Base-by-base conservation (phyloP, 768 basidiomycete genomes). In the Tylopilus plumbeoviolaceoides region DNA sequence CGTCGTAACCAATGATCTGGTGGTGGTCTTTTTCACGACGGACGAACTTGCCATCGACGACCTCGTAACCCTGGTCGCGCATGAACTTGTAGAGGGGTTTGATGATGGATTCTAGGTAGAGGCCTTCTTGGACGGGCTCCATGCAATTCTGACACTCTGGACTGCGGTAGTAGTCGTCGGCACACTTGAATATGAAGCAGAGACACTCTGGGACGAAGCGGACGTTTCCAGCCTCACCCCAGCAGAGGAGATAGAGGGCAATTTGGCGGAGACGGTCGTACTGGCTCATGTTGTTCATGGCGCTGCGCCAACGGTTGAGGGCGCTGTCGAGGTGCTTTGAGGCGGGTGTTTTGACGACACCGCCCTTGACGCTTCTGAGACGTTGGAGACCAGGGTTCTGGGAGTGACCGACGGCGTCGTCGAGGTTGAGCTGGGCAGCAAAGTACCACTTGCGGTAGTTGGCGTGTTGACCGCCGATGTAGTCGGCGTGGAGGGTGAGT, bases 391-490 rank as follows among this genome's bases (percentile, higher is more conserved):
- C 94, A 12, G 92, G 91, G 70, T 98, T 97, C 66, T 95, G 89
- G 9, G 87, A 83, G 60, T 93, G 88, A 44, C 97, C 97, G 54
- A 98, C 94, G 27, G 95, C 95, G 64, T 99, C 97, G 74, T 99
- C 97, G 52, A 99, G 87, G 69, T 98, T 95, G 69, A 99, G 89
- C 69, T 99, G 97, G 12, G 95, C 94, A 35, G 97, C 97, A 70
- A 98, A 99, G 69, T 99, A 99, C 97, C 97, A 98, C 72, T 98
- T 98, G 69, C 97, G 89, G 71, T 98, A 98, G 76, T 98, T 98
- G 61, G 97, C 97, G 66, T 98, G 90, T 65, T 93, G 91, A 43
- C 97, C 97, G 51, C 97, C 97, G 55, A 99, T 98, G 72, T 98
- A 99, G 72, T 99, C 95, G 48, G 95, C 95, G 68, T 99, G 97